Percentiles rank a stretch among this genome's conserved stretches.
Conservation (phyloP, 1,284 basidiomycete genomes). For the Trichosporon ovoides region DNA sequence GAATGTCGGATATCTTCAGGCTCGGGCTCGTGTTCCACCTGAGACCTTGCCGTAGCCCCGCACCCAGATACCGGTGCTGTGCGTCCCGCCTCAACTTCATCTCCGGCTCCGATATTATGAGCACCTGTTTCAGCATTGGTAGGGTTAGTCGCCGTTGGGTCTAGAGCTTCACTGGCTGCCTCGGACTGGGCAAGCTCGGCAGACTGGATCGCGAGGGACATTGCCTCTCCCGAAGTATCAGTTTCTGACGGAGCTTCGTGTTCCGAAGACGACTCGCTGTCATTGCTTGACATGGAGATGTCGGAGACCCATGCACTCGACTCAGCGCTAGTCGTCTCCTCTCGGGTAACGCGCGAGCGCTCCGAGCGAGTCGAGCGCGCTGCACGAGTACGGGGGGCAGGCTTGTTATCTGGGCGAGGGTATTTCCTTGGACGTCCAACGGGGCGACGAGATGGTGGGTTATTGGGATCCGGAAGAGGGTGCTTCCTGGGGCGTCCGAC, state of each 20-base stretch:
- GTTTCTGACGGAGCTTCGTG: too few relatives aligned
- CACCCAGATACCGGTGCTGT: too few relatives aligned
- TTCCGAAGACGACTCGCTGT: not conserved
- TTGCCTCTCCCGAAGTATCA: too few relatives aligned
- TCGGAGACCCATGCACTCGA: not conserved
- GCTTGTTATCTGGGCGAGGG: conserved; percentile 1
- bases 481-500: conserved; percentile 15
- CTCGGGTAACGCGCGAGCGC: not conserved
- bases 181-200: too few relatives aligned
- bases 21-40: not conserved
- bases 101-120: too few relatives aligned
- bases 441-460: conserved; percentile 3
- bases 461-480: conserved; percentile 8
- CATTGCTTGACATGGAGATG: not conserved
- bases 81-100: too few relatives aligned
- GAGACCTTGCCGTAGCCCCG: not conserved
- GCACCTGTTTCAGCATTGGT: too few relatives aligned
- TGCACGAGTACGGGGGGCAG: not conserved
- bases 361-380: not conserved
- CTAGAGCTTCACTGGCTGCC: too few relatives aligned
- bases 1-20: not conserved
- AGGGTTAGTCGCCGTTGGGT: too few relatives aligned
- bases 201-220: too few relatives aligned
- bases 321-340: not conserved
- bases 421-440: conserved; percentile 16